phyloP scores from a whole-genome alignment of 257 asterid genomes.

The Petunia secreta region DNA sequence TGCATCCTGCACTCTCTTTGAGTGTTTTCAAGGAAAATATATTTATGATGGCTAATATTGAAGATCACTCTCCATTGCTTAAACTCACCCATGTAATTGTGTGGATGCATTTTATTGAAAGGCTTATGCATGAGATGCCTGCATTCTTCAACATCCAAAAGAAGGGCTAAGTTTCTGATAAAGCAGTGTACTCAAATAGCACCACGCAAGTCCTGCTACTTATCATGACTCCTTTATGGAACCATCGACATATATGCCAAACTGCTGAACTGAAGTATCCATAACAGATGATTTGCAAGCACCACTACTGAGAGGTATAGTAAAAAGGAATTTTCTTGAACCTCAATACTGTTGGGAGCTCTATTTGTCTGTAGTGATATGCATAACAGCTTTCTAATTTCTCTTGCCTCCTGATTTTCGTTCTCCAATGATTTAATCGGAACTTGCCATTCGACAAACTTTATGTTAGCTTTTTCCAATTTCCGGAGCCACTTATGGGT shows the following conservation, averaged over 20 bases:
- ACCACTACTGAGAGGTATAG: background rate
- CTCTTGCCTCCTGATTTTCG: background rate
- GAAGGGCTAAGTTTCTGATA: background rate
- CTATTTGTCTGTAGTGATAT: background rate
- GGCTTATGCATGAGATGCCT: slow-evolving; percentile 4
- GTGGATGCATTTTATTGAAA: background rate
- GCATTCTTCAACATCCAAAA: background rate
- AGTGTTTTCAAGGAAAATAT: background rate
- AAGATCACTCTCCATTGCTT: slow-evolving; percentile 1
- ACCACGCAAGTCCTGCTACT: background rate
- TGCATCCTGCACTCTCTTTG: slow-evolving; percentile 4
- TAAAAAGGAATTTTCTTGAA: background rate
- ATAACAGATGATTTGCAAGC: background rate
- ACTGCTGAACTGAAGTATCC: slow-evolving; percentile 12
- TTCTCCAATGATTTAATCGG: background rate
- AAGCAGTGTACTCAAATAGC: background rate
- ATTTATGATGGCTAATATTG: background rate
- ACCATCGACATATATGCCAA: background rate
- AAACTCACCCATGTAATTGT: background rate
- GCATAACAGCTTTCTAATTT: background rate
- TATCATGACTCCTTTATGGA: background rate
- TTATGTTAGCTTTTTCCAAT: background rate
- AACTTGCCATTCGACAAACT: background rate
- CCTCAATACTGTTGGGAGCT: background rate
- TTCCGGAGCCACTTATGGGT: background rate